A percentile compares a stretch with the other conserved stretches of the same genome.
Conservation (phyloP, 2,329 filamentous ascomycete genomes). For the Diplodia sapinea region DNA sequence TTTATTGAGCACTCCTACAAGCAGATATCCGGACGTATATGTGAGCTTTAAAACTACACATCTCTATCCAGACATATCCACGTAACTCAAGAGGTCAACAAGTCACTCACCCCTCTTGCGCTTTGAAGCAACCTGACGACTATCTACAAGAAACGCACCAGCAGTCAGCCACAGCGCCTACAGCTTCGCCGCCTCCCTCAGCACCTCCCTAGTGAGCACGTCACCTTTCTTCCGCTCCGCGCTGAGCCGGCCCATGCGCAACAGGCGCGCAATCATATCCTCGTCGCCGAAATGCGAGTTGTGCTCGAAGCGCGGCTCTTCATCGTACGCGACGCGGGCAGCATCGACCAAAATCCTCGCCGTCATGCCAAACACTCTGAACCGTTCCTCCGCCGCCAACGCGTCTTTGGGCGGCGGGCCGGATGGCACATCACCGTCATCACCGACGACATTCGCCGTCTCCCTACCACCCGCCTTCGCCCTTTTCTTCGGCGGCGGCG, state of each 20-base stretch:
- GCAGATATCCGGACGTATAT: too few relatives aligned
- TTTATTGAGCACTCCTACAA: too few relatives aligned
- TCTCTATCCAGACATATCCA: too few relatives aligned
- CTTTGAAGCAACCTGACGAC: neutral
- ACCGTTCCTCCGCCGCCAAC: conserved; percentile 53
- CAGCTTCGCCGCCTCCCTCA: conserved; percentile 59
- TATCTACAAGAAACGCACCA: neutral
- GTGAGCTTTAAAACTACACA: too few relatives aligned
- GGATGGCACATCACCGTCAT: neutral
- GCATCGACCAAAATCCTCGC: conserved; percentile 88
- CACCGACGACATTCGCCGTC: too few relatives aligned
- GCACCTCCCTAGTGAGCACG: conserved; percentile 57
- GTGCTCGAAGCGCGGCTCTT: conserved; percentile 84
- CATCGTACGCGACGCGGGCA: conserved; percentile 79
- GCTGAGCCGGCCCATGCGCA: conserved; percentile 62
- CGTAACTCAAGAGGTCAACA: too few relatives aligned
- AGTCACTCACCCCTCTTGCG: neutral
- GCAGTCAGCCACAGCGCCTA: conserved; percentile 28
- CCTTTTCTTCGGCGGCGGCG: too few relatives aligned
- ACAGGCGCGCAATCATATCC: conserved; percentile 64
- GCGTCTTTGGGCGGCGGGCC: neutral
- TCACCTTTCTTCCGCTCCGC: conserved; percentile 59
- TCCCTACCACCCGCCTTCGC: conserved; percentile 38
- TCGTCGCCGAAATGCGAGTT: conserved; percentile 70
- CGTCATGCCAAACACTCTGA: conserved; percentile 95